Evolutionary conservation across 2,329 filamentous ascomycete genomes (phyloP).

Genomic region (Triangularia verruculosa): DNA sequence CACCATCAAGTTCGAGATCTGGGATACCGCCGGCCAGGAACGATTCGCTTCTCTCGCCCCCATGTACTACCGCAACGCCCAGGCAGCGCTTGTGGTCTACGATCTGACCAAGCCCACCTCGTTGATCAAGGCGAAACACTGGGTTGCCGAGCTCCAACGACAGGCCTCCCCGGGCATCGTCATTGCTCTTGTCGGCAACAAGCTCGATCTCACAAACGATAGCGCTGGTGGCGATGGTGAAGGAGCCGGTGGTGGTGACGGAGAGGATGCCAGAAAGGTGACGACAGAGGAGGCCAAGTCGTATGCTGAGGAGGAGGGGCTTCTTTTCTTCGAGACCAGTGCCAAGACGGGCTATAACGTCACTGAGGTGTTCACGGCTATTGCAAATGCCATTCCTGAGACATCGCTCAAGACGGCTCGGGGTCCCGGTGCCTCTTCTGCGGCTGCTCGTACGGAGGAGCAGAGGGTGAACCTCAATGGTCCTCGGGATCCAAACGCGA

Average conservation of each 20-base stretch:
- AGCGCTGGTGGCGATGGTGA: slow-evolving; percentile 45
- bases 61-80: slow-evolving; percentile 99
- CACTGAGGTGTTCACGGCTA: slow-evolving; percentile 93
- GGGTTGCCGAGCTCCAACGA: slow-evolving; percentile 94
- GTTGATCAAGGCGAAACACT: slow-evolving; percentile 95
- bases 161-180: slow-evolving; percentile 96
- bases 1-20: slow-evolving; percentile 93
- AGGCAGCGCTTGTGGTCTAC: slow-evolving; percentile 96
- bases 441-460: slow-evolving; percentile 61
- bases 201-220: slow-evolving; percentile 80
- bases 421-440: slow-evolving; percentile 61
- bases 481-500: slow-evolving; percentile 68
- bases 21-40: slow-evolving; percentile 98
- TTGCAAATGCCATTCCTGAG: slow-evolving; percentile 96
- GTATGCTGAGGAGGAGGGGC: slow-evolving; percentile 90
- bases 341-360: slow-evolving; percentile 96
- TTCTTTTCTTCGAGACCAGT: slow-evolving; percentile 97
- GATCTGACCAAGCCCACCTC: slow-evolving; percentile 96
- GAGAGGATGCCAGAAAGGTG: slow-evolving; percentile 79
- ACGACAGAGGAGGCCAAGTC: slow-evolving; percentile 85
- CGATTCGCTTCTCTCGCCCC: slow-evolving; percentile 93
- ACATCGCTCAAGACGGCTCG: slow-evolving; percentile 88
- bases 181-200: slow-evolving; percentile 95
- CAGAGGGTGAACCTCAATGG: slow-evolving; percentile 80
- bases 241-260: slow-evolving; percentile 54